Evolutionary conservation across 1,284 basidiomycete genomes (phyloP).

Genomic region (Naganishia albida): DNA sequence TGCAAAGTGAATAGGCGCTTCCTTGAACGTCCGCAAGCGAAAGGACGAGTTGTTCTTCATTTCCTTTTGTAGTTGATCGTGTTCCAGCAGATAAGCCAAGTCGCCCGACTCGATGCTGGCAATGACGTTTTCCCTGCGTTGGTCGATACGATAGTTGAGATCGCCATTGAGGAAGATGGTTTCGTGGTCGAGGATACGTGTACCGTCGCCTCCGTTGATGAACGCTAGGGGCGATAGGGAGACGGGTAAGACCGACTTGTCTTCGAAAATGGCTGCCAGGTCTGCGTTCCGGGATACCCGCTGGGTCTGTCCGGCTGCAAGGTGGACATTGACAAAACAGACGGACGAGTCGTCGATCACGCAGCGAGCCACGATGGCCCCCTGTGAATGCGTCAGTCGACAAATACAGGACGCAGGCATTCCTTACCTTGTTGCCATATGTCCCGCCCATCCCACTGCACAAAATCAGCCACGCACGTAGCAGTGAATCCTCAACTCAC

Average conservation of each 20-base stretch:
- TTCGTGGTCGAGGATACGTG: conserved; percentile 93
- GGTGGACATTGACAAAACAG: conserved; percentile 93
- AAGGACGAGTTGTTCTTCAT: conserved; percentile 82
- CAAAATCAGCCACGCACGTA: not conserved
- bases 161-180: conserved; percentile 78
- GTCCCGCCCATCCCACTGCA: conserved; percentile 79
- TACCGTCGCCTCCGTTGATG: conserved; percentile 86
- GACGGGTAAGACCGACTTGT: conserved; percentile 67
- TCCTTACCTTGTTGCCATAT: conserved; percentile 87
- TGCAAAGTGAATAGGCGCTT: conserved; percentile 76
- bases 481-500: conserved; percentile 33
- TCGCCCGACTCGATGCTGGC: conserved; percentile 68
- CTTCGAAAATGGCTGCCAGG: conserved; percentile 79
- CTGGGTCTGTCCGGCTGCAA: conserved; percentile 88
- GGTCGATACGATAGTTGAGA: conserved; percentile 82
- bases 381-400: conserved; percentile 57
- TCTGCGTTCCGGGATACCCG: conserved; percentile 82
- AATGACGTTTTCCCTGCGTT: conserved; percentile 77
- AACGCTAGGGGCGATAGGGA: conserved; percentile 64
- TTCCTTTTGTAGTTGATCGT: conserved; percentile 89
- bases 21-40: conserved; percentile 77
- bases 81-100: conserved; percentile 64
- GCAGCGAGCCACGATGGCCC: conserved; percentile 86
- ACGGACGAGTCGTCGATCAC: conserved; percentile 87
- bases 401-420: not conserved